Base-by-base conservation (phyloP, 2,329 filamentous ascomycete species). In the Arthrocladium fulminans region DNA sequence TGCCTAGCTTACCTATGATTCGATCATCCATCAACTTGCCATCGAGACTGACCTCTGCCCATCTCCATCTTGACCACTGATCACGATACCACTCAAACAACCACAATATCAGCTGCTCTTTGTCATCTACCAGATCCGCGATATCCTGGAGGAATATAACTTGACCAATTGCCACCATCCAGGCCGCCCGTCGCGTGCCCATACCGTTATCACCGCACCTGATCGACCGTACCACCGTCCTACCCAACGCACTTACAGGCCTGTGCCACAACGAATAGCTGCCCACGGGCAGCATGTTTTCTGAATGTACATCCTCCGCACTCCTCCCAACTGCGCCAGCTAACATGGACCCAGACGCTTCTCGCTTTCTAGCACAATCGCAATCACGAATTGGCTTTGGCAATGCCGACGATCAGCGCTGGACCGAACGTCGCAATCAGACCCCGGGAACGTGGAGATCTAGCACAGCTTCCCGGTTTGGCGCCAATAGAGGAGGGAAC, bases 321-420 rank as follows among this genome's bases (percentile, higher is more conserved):
- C 39, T 53, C 46, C 50, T 34, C 35, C 19, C 49, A 57, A 61
- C 65, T 66, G 67, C 65, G 67, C 71, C 68, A 15, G 32, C 42
- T 32, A 34, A 15, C 70, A 59, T 52, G 57, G 50, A 57, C 54
- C 54, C 44, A 96, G 92, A 97, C 83, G 92, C 92, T 61, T 97
- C 90, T 58, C 84, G 84, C 59, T 98, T 98, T 67, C 81, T 98
- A 60, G 87, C 89, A 53, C 92, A 97, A 78, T 96, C 89, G 57
- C 89, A 95, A 73, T 94, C 89, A 53, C 84, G 88, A 54, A 74
- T 97, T 61, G 87, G 84, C 57, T 81, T 88, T 69, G 79, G n/a
- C n/a, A n/a, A n/a, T n/a, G n/a, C 84, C 64, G 68, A 77, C 51
- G 79, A 79, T 49, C 66, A 71, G 45, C 55, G 64, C 47, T 66